Evolutionary conservation across 257 asterid species (phyloP).

Genomic region (Echites panduratus): DNA sequence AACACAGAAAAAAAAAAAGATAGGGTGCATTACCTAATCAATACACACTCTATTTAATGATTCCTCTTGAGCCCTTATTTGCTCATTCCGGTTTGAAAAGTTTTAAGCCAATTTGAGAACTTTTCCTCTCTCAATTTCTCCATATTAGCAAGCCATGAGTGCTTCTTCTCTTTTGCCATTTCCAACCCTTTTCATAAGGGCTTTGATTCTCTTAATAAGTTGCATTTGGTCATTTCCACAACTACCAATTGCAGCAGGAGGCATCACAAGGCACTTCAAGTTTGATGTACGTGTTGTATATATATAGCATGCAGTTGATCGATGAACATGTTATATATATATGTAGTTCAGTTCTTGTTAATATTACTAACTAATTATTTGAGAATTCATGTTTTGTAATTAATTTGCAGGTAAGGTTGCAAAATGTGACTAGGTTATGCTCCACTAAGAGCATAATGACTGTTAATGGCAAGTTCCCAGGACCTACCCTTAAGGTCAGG

Average conservation of each 20-base stretch:
- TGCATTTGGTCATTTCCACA: conserved; percentile 17
- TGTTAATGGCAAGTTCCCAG: conserved; percentile 64
- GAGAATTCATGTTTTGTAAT: no score
- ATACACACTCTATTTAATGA: conserved; percentile 11
- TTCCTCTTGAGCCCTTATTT: conserved; percentile 12
- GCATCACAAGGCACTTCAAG: conserved; percentile 2
- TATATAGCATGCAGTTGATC: no score
- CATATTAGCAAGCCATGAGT: neutral
- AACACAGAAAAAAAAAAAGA: neutral
- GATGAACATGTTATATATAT: no score
- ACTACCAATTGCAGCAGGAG: conserved; percentile 7
- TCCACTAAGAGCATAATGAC: conserved; percentile 49
- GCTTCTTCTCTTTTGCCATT: neutral
- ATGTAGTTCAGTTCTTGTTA: neutral
- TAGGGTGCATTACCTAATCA: conserved; percentile 21
- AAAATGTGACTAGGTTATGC: conserved; percentile 54
- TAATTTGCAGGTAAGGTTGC: conserved; percentile 42
- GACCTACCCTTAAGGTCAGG: conserved; percentile 50
- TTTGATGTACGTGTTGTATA: conserved; percentile 15
- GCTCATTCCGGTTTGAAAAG: neutral
- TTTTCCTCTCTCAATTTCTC: neutral
- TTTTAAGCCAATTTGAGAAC: conserved; percentile 11
- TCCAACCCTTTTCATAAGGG: neutral
- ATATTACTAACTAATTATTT: no score
- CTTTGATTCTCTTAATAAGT: conserved; percentile 10